A percentile compares a stretch with the other conserved stretches of the same genome.
phyloP scores from a whole-genome alignment of 805 yeast genomes.

The Zygosaccharomyces siamensis region DNA sequence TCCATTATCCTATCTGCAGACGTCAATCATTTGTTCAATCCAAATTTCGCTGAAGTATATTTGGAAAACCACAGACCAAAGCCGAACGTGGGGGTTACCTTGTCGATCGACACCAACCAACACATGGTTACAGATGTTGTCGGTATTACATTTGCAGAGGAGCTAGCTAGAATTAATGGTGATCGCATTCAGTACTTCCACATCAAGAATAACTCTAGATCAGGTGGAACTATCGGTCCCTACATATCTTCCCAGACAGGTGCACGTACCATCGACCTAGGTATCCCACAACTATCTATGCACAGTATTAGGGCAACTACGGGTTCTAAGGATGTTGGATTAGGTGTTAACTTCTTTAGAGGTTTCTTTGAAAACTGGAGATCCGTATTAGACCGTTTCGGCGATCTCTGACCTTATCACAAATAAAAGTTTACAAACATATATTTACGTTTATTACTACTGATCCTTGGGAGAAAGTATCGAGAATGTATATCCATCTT shows the following conservation, averaged over 20 bases:
- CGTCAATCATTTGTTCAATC: constrained; percentile 77
- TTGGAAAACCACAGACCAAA: constrained; percentile 74
- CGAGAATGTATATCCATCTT: neutral
- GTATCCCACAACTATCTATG: constrained; percentile 82
- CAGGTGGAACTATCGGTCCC: constrained; percentile 90
- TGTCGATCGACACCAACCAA: constrained; percentile 73
- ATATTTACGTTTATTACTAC: no score
- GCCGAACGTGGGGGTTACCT: constrained; percentile 70
- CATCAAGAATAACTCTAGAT: constrained; percentile 75
- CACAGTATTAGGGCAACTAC: constrained; percentile 79
- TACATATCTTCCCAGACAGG: constrained; percentile 58
- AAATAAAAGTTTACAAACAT: neutral
- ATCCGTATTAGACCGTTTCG: constrained; percentile 48
- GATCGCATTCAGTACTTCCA: constrained; percentile 77
- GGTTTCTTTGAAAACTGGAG: constrained; percentile 70
- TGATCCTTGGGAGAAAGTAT: neutral
- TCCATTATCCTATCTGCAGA: constrained; percentile 79
- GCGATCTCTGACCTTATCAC: constrained; percentile 38
- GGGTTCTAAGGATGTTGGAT: constrained; percentile 72
- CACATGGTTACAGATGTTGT: constrained; percentile 80
- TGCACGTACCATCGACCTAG: constrained; percentile 73
- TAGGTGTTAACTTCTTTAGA: constrained; percentile 65
- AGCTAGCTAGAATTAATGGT: constrained; percentile 58
- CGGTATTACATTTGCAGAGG: constrained; percentile 65
- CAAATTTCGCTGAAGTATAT: constrained; percentile 65